These are phyloP conservation scores for Solanum hybrid DNA, from an alignment of 305 asterid genomes.

Conservation along the genomic window DNA sequence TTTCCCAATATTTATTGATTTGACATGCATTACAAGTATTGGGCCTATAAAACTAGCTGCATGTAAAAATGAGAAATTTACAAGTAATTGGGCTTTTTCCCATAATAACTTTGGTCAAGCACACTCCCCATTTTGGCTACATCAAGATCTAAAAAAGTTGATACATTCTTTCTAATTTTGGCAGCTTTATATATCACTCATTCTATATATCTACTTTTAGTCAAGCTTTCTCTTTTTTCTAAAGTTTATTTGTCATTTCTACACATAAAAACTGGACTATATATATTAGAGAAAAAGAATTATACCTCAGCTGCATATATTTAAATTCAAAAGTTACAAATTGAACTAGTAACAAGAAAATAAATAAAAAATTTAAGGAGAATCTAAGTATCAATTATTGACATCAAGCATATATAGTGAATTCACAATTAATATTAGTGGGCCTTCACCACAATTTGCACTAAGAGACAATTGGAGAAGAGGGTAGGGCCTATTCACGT, in stretches of 20 bases:
- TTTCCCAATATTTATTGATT: not conserved
- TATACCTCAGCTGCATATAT: not conserved
- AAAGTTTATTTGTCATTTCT: not conserved
- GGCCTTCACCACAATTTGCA: conserved; percentile 12
- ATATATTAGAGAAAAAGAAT: not conserved
- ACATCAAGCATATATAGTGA: not conserved
- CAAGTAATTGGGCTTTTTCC: conserved; percentile 21
- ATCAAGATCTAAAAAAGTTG: conserved; percentile 25
- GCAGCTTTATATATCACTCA: not conserved
- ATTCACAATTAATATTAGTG: conserved; percentile 9
- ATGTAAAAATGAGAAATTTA: conserved; percentile 16
- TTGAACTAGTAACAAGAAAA: not conserved
- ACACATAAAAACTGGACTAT: not conserved
- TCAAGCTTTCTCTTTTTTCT: not conserved
- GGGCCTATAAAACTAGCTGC: not conserved
- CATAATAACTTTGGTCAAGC: conserved; percentile 22
- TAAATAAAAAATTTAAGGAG: not conserved
- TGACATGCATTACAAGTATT: not conserved
- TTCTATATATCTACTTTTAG: not conserved
- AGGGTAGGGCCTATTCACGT: conserved; percentile 42
- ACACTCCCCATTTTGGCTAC: conserved; percentile 20
- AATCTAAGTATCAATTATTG: conserved; percentile 3
- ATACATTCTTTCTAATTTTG: not conserved
- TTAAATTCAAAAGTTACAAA: not conserved
- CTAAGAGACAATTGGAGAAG: conserved; percentile 26